phyloP scores from a whole-genome alignment of 1,284 basidiomycete species.

The Flammula alnicola region DNA sequence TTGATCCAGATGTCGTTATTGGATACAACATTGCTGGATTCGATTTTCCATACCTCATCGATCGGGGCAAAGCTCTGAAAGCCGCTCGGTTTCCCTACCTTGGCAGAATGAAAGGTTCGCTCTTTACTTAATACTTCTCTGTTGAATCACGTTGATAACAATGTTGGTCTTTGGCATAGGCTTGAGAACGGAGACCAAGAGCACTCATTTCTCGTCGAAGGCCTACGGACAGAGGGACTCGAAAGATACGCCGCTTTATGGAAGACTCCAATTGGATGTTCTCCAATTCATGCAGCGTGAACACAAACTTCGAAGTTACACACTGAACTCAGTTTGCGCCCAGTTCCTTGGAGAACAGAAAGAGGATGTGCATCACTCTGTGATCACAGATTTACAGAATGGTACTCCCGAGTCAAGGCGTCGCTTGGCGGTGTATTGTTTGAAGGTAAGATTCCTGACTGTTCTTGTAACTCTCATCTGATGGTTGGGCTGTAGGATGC shows the following conservation, averaged over 20 bases:
- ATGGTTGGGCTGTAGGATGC: conserved; percentile 70
- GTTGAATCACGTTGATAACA: too few relatives aligned
- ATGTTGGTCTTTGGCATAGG: conserved; percentile 56
- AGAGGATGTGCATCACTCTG: conserved; percentile 96
- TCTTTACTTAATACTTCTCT: too few relatives aligned
- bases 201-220: conserved; percentile 95
- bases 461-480: not conserved
- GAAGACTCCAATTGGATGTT: conserved; percentile 90
- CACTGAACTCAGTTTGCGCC: conserved; percentile 94
- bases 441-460: conserved; percentile 67
- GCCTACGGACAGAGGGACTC: conserved; percentile 95
- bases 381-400: conserved; percentile 96
- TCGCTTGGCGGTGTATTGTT: conserved; percentile 91
- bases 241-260: conserved; percentile 89
- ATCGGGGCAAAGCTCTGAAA: conserved; percentile 85
- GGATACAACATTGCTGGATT: conserved; percentile 93
- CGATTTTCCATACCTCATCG: conserved; percentile 93
- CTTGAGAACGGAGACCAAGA: conserved; percentile 78
- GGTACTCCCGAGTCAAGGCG: conserved; percentile 90
- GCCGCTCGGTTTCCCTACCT: conserved; percentile 75
- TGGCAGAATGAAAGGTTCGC: conserved; percentile 76
- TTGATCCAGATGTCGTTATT: conserved; percentile 92
- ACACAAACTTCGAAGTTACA: conserved; percentile 93
- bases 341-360: conserved; percentile 97
- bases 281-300: conserved; percentile 97